phyloP scores from a whole-genome alignment of 2,329 filamentous ascomycete species.

The Verticillium longisporum region DNA sequence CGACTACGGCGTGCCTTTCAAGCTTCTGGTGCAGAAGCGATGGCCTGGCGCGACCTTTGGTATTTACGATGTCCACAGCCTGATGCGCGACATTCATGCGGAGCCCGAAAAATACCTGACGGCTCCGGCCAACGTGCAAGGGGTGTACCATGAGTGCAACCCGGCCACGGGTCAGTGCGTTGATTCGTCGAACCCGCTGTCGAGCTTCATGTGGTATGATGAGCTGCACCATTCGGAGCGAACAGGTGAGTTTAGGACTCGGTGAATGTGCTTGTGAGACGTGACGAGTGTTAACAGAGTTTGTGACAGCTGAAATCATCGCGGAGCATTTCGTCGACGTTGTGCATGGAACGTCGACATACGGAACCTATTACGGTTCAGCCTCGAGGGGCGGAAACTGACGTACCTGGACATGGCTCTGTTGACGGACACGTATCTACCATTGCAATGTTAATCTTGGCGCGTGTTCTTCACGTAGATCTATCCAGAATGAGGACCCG shows the following conservation, averaged over 20 bases:
- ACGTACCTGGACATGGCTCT: background rate
- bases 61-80: slow-evolving; percentile 58
- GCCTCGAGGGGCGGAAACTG: background rate
- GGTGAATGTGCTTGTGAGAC: slow-evolving; percentile 1
- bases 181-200: slow-evolving; percentile 31
- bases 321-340: slow-evolving; percentile 33
- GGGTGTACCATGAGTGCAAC: slow-evolving; percentile 49
- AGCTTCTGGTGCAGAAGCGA: slow-evolving; percentile 32
- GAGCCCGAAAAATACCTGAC: slow-evolving; percentile 56
- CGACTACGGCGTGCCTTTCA: slow-evolving; percentile 41
- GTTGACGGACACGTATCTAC: no score
- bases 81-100: slow-evolving; percentile 59
- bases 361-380: slow-evolving; percentile 23
- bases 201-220: slow-evolving; percentile 67
- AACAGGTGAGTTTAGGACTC: slow-evolving; percentile 41
- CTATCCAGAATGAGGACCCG: no score
- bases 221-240: slow-evolving; percentile 65
- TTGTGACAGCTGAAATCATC: slow-evolving; percentile 22
- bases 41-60: slow-evolving; percentile 56
- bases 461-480: no score
- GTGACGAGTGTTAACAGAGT: slow-evolving; percentile 12
- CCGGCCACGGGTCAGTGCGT: slow-evolving; percentile 23
- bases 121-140: slow-evolving; percentile 54
- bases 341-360: slow-evolving; percentile 30
- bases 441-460: no score